Evolutionary conservation across 495 filamentous ascomycete genomes (phyloP), one percentile per base, ranked within the genome.

Genomic region (Penicillium ochrochloron): DNA sequence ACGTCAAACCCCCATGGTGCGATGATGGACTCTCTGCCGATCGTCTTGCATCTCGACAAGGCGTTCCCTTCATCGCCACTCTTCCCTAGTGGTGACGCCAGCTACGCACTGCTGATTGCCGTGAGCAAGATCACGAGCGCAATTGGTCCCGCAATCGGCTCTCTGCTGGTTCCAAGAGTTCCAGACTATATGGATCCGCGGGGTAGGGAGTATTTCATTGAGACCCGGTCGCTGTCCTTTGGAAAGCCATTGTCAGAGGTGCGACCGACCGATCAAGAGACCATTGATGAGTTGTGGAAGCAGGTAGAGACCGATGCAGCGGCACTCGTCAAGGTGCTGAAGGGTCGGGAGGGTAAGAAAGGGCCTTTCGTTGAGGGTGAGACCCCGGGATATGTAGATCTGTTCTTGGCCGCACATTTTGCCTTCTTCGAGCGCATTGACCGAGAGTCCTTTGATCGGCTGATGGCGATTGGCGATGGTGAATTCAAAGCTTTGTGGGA

Each of bases 91-190:
- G 76, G 73, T 12, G 75, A 74, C 46, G 70, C 75, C 12, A 75
- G 74, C 57, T 73, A 70, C 46, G 66, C 74, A 14, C 57, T 76
- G 14, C 14, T 59, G 0, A 6, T 73, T 0, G 70, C 71, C 2
- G 70, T 77, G 27, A 19, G 82, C 68, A 88, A 89, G 67, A 76
- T 88, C 39, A 79, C 78, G 6, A 5, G n/a, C 3, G 14, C 23
- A 0, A 44, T 71, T 19, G 8, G 29, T 2, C 59, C 59, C 0
- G 58, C 15, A 5, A 35, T 66, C 23, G 37, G 39, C 14, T 4
- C 37, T 6, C 27, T 72, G n/a, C 34, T 76, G 10, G 31, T 76
- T 6, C 72, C 75, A 2, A 65, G 46, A 7, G 70, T 75, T 3
- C 54, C 61, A n/a, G 59, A 68, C 3, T 19, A 63, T 9, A 61